Evolutionary conservation across 2,329 filamentous ascomycete species (phyloP), one percentile per base, ranked within the genome.

Genomic region (Pleoardoris graminearum): DNA sequence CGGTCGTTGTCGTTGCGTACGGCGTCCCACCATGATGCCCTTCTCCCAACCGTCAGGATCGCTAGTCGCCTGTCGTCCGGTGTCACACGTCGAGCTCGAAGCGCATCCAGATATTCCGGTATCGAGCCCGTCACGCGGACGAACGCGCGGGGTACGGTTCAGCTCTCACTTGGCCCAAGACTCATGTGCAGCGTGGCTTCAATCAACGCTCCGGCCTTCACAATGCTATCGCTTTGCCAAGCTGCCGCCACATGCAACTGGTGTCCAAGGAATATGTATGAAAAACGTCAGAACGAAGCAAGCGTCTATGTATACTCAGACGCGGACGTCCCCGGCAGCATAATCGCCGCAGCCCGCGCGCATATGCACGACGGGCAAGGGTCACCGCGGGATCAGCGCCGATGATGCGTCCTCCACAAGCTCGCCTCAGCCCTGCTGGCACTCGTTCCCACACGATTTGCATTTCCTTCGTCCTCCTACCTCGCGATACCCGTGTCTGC

Each of bases 21-120:
- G 48, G 35, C 41, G 43, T 29, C 53, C 55, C 58, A 56, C 41
- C 63, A 68, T 68, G 16, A 4, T 58, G 43, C 16, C n/a, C 36
- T 27, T 39, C 17, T 17, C 6, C 17, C 21, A 39, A 29, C 21
- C 16, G 12, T 19, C 19, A 30, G 29, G 30, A 35, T 23, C 8
- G 21, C 30, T 37, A n/a, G 33, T 25, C 25, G 35, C 16, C 27
- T 19, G 36, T 42, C 19, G 47, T 29, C 19, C 16, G 19, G 16
- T 32, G 36, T 49, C 36, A 42, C 30, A 41, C 47, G 47, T 30
- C n/a, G 25, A 30, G 39, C n/a, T n/a, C 16, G 25, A 16, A 5
- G 25, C 29, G 8, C 17, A 11, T 33, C 35, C 32, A 48, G 22
- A 37, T 16, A 12, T 7, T 7, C 22, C 38, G 38, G 16, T 41